Evolutionary conservation across 306 rosid species (phyloP).

Genomic region (Quercus mongolica): DNA sequence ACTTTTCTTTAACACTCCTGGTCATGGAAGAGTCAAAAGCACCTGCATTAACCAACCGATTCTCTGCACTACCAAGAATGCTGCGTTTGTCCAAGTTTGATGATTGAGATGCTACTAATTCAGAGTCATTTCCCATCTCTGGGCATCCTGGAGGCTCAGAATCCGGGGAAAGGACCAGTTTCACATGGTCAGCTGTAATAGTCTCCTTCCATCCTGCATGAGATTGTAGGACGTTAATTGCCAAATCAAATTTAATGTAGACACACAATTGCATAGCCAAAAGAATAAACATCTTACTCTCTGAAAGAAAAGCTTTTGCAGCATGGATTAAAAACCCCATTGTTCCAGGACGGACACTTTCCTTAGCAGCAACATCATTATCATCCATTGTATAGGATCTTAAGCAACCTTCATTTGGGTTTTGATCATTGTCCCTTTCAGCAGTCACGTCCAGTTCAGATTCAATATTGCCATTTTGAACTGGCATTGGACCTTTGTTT

Average conservation of each 20-base stretch:
- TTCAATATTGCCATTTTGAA: constrained; percentile 38
- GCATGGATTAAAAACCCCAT: constrained; percentile 30
- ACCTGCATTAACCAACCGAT: constrained; percentile 23
- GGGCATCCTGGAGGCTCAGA: constrained; percentile 29
- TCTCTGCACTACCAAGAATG: constrained; percentile 34
- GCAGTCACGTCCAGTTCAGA: constrained; percentile 30
- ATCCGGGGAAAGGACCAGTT: constrained; percentile 39
- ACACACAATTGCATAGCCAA: background rate
- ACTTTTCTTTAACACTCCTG: constrained; percentile 39
- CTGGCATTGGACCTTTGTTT: constrained; percentile 31
- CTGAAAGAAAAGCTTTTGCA: constrained; percentile 60
- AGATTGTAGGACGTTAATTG: constrained; percentile 10
- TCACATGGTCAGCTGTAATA: constrained; percentile 48
- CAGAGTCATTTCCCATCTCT: constrained; percentile 24
- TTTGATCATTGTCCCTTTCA: constrained; percentile 29
- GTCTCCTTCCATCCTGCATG: constrained; percentile 85
- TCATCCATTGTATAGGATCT: constrained; percentile 30
- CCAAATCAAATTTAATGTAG: background rate
- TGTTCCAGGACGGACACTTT: constrained; percentile 15
- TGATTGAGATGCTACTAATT: constrained; percentile 24
- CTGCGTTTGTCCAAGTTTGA: constrained; percentile 30
- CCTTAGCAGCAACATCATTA: constrained; percentile 19
- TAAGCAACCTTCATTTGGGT: constrained; percentile 28
- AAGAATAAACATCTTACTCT: constrained; percentile 45
- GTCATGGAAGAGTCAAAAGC: constrained; percentile 24